A percentile compares a stretch with the other conserved stretches of the same genome.
These are phyloP conservation scores for Starmerella floricola DNA, from an alignment of 805 yeast genomes.

Conservation along the genomic window DNA sequence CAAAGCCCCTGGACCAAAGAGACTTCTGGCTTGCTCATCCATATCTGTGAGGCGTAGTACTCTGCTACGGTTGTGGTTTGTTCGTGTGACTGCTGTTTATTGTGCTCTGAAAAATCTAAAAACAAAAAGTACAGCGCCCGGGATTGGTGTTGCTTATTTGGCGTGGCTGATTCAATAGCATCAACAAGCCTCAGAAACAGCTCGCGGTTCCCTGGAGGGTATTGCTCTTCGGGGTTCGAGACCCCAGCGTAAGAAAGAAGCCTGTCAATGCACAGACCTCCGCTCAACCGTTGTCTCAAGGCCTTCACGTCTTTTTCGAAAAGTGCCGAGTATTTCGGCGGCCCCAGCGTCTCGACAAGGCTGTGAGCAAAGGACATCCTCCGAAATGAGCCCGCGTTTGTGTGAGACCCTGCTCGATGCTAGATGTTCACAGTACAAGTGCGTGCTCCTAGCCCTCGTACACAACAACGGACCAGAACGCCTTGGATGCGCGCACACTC, in stretches of 20 bases:
- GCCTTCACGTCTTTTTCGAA: conserved; percentile 2
- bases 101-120: conserved; percentile 8
- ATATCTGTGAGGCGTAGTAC: conserved; percentile 15
- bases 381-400: too few relatives aligned
- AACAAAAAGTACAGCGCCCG: conserved; percentile 15
- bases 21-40: conserved; percentile 15
- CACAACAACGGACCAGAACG: too few relatives aligned
- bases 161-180: conserved; percentile 2
- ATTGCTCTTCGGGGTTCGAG: conserved; percentile 1
- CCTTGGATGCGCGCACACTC: too few relatives aligned
- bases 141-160: neutral
- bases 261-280: conserved; percentile 13
- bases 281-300: conserved; percentile 1
- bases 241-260: conserved; percentile 11
- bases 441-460: too few relatives aligned
- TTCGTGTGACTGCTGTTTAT: neutral
- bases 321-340: conserved; percentile 6
- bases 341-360: conserved; percentile 12
- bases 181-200: conserved; percentile 7
- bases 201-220: conserved; percentile 13
- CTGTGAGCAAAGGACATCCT: conserved; percentile 20
- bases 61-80: conserved; percentile 12
- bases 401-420: too few relatives aligned
- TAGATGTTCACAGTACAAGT: too few relatives aligned
- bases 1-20: conserved; percentile 14